Evolutionary conservation across 129 eudicot genomes (phyloP), one percentile per base, ranked within the genome.

Genomic region (Erigeron canadensis): DNA sequence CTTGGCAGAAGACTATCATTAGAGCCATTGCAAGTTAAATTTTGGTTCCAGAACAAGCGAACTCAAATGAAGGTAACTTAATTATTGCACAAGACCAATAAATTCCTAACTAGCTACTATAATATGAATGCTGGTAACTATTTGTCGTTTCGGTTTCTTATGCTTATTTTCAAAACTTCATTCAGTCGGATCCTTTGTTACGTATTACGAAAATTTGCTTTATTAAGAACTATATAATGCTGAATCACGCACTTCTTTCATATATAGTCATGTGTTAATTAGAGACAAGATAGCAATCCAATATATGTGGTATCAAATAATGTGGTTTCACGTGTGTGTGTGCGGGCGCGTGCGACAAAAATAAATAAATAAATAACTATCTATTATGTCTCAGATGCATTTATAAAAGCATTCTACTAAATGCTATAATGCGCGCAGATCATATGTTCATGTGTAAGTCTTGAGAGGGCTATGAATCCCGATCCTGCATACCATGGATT

Each of bases 31-130:
- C 99, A 94, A 76, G 86, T 94, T 13, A 94, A 94, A 55, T 94
- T 94, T 84, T 94, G 99, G 99, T 94, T 94, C 74, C 99, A 94
- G 67, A 94, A 94, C 86, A 94, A 94, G 68, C 87, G 99, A 54
- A 94, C 99, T 2, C 99, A 94, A 75, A 90, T 90, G 96, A 94
- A 94, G 99, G 99, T 94, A 43, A 65, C 37, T 53, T n/a, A n/a
- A n/a, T n/a, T n/a, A n/a, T n/a, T 42, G 64, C 57, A 63, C 11
- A 61, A 69, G 16, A 69, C n/a, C 34, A 1, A 48, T 13, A 18
- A 40, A 58, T 64, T 23, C 15, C 18, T 75, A 6, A n/a, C 22
- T 53, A 7, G 19, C 5, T 16, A 44, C n/a, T n/a, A n/a, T n/a
- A n/a, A 7, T 48, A 46, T 63, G 59, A 46, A 61, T 11, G 45